These are phyloP conservation scores for Rhodotorula sp. DNA, from an alignment of 1,284 basidiomycete genomes.

Conservation along the genomic window DNA sequence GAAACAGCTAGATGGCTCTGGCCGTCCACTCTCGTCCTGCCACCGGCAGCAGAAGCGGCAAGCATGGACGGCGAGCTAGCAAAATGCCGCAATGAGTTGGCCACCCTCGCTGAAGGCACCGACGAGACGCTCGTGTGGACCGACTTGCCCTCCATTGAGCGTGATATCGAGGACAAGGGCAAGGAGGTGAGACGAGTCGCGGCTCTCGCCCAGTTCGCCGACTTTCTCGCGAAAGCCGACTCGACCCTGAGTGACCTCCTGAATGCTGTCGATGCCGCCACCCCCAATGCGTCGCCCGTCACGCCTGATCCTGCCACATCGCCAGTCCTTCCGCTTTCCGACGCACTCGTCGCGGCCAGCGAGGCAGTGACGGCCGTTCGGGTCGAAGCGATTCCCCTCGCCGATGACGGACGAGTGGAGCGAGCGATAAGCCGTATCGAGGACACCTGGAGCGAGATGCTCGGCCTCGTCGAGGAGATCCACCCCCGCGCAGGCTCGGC, in stretches of 20 bases:
- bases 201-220: conserved; percentile 57
- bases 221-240: conserved; percentile 61
- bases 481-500: neutral
- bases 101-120: conserved; percentile 53
- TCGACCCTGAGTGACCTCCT: conserved; percentile 71
- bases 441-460: conserved; percentile 73
- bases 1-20: conserved; percentile 11
- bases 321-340: conserved; percentile 1
- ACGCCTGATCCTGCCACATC: conserved; percentile 47
- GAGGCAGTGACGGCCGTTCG: conserved; percentile 17
- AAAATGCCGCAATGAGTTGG: conserved; percentile 48
- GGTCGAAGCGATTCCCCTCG: conserved; percentile 15
- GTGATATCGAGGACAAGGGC: conserved; percentile 59
- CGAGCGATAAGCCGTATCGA: conserved; percentile 56
- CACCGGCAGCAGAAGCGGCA: conserved; percentile 49
- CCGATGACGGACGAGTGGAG: conserved; percentile 26
- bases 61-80: conserved; percentile 51
- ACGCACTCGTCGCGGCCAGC: conserved; percentile 15
- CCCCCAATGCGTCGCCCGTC: conserved; percentile 62
- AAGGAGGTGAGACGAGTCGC: conserved; percentile 57
- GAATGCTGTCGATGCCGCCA: conserved; percentile 64
- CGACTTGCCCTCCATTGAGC: conserved; percentile 61
- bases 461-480: conserved; percentile 40
- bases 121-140: conserved; percentile 53
- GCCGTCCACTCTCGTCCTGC: conserved; percentile 6